These are phyloP conservation scores for Sporothrix pseudoabietina DNA, from an alignment of 2,329 filamentous ascomycete species.

Conservation along the genomic window DNA sequence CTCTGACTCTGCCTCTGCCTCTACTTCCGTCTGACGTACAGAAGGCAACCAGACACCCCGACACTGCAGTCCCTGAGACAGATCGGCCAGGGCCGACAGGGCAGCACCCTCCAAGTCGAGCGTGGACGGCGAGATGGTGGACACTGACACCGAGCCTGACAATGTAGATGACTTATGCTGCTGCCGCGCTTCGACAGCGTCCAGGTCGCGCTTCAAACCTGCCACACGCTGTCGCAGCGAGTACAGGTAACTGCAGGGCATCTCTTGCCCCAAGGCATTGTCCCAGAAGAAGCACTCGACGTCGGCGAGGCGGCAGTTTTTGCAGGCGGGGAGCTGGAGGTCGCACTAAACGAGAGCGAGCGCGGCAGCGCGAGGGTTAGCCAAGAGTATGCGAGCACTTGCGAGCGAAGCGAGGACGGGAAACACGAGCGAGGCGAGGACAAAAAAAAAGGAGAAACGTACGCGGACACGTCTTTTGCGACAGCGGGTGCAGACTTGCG, in stretches of 20 bases:
- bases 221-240: conserved; percentile 6
- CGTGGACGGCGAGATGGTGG: neutral
- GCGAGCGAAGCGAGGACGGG: neutral
- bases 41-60: neutral
- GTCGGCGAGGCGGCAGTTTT: conserved; percentile 23
- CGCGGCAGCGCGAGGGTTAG: neutral
- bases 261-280: conserved; percentile 18
- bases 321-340: conserved; percentile 17
- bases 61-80: neutral
- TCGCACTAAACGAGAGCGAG: conserved; percentile 14
- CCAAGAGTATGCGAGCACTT: neutral
- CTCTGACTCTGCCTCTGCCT: neutral
- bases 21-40: neutral
- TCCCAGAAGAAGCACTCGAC: conserved; percentile 26
- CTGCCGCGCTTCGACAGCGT: neutral
- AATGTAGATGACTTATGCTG: neutral
- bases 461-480: conserved; percentile 11
- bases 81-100: neutral
- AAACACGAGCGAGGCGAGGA: neutral
- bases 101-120: neutral
- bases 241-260: conserved; percentile 21
- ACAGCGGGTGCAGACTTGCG: conserved; percentile 5
- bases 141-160: neutral
- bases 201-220: neutral
- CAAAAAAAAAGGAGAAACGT: neutral